Conservation (phyloP, 2,329 filamentous ascomycete species). For the Teratosphaeria epicoccoides region DNA sequence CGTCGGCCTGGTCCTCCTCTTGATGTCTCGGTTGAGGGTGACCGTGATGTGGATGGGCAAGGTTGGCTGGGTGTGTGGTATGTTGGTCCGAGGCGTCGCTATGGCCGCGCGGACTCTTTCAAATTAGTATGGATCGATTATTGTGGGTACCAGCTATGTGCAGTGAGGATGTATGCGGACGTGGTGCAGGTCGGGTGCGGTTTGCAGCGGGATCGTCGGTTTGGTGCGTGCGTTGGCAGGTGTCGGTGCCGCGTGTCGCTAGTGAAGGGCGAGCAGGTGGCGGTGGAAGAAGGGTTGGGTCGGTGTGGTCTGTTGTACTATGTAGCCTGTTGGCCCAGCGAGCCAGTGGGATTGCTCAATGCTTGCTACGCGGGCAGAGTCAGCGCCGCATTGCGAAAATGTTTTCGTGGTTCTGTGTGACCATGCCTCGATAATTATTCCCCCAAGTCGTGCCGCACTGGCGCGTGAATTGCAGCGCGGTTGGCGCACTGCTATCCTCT, state of each 20-base stretch:
- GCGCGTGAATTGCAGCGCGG: not conserved
- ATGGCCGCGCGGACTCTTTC: not conserved
- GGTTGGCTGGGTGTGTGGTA: not conserved
- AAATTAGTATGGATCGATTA: not conserved
- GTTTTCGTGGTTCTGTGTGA: not conserved
- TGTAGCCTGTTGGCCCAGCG: not conserved
- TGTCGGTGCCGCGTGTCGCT: not conserved
- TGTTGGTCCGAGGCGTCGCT: not conserved
- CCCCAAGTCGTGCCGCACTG: not conserved
- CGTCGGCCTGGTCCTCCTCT: conserved; percentile 1
- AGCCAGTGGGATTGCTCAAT: not conserved
- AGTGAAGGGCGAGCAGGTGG: not conserved
- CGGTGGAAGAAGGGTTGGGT: not conserved
- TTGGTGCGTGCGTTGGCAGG: not conserved
- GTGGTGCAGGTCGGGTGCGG: not conserved
- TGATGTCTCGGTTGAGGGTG: conserved; percentile 1
- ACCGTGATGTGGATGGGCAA: conserved; percentile 10
- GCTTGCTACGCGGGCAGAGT: not conserved
- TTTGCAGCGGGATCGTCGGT: not conserved
- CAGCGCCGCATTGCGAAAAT: not conserved
- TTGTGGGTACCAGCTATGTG: not conserved
- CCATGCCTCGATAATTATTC: not conserved
- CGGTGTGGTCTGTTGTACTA: not conserved
- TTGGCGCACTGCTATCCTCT: too few species aligned
- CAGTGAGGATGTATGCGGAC: not conserved